Base-by-base conservation (phyloP, 2,329 filamentous ascomycete species). In the Arthrinium puccinioides region DNA sequence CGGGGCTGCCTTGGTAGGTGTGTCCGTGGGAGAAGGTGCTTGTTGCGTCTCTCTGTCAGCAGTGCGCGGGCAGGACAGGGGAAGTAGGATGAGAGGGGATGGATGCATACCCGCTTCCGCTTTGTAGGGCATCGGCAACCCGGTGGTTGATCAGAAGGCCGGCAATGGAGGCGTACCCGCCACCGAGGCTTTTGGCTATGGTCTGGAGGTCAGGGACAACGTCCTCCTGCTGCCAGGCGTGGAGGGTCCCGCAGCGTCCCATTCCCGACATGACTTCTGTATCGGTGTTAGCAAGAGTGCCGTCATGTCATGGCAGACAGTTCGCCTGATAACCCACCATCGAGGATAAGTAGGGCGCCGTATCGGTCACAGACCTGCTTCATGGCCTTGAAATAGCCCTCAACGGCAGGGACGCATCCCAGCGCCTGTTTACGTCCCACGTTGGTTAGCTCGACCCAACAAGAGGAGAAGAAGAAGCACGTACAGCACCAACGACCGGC, bases 331-430 rank as follows among this genome's bases (percentile, higher is more conserved):
- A n/a, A n/a, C n/a, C n/a, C n/a, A n/a, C n/a, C 82, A 15, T 33
- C 31, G 10, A 33, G 31, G 20, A 33, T 33, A 9, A 33, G 21
- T 15, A 33, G 31, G 9, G 31, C 31, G 31, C 31, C 21, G 31
- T 33, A 33, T 15, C 18, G 21, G 9, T 33, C 71, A 54, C 86
- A 92, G 2, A 92, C 64, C 2, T 64, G 62, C 49, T 74, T 73
- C 59, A 90, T 76, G 1, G 80, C 82, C 34, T 66, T 61, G 33
- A 89, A 76, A 46, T 92, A 92, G 0, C 83, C 84, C 0, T 66
- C 62, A 0, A 81, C 69, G 0, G 81, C 65, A 1, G 79, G 71
- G 1, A 86, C 77, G 48, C 80, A 87, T 0, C 83, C 86, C 55
- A 62, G 57, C 67, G 82, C 79, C 20, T n/a, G n/a, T n/a, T n/a